These are phyloP conservation scores for Spathaspora sp. DNA, from an alignment of 1,139 yeast species.

Conservation along the genomic window DNA sequence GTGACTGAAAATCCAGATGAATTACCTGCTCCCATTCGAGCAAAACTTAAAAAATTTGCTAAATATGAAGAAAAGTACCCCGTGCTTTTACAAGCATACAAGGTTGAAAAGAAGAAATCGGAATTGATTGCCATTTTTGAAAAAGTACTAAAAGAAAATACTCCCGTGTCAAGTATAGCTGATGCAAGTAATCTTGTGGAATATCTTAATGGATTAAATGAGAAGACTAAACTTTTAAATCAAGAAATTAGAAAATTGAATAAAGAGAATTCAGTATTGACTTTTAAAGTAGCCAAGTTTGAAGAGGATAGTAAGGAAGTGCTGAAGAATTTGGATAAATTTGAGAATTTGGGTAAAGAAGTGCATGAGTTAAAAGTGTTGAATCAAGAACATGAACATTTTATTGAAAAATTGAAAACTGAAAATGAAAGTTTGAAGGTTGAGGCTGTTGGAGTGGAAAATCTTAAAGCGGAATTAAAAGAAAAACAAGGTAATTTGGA, in stretches of 20 bases:
- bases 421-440: constrained; percentile 15
- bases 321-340: constrained; percentile 1
- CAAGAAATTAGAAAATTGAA: constrained; percentile 44
- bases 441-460: constrained; percentile 15
- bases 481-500: constrained; percentile 8
- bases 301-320: constrained; percentile 13
- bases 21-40: constrained; percentile 50
- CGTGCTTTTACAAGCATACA: constrained; percentile 75
- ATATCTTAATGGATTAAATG: constrained; percentile 62
- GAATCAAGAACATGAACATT: constrained; percentile 6
- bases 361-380: constrained; percentile 15
- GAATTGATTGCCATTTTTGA: constrained; percentile 69
- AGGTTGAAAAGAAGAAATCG: constrained; percentile 69
- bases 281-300: constrained; percentile 15
- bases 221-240: constrained; percentile 59
- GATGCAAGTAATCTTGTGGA: constrained; percentile 72
- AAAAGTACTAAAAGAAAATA: constrained; percentile 67
- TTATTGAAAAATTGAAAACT: constrained; percentile 10
- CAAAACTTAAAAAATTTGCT: constrained; percentile 71
- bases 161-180: constrained; percentile 74
- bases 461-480: constrained; percentile 11
- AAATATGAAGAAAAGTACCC: constrained; percentile 93
- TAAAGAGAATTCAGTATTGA: constrained; percentile 23
- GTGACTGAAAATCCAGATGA: not conserved
- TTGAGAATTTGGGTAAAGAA: constrained; percentile 13